Conservation (phyloP, 768 basidiomycete species). For the Leccinum incarnatum region DNA sequence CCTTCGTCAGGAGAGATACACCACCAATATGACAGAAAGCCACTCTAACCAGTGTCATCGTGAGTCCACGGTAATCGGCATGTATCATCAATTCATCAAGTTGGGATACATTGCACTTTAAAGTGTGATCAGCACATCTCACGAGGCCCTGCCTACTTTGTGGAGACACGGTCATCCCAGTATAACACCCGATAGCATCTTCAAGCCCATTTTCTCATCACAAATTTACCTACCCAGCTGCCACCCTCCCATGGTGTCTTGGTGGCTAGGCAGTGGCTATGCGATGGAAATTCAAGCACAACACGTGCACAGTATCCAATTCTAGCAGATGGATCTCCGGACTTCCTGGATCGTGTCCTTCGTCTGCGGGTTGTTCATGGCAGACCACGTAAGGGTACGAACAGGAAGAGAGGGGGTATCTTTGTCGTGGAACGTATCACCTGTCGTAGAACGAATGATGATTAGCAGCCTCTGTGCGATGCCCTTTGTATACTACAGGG, state of each 20-base stretch:
- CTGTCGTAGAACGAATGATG: conserved; percentile 35
- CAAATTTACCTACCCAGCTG: no score
- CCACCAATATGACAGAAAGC: no score
- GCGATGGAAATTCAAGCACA: no score
- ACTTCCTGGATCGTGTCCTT: background rate
- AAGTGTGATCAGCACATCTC: background rate
- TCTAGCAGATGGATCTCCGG: no score
- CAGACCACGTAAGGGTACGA: background rate
- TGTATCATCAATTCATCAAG: background rate
- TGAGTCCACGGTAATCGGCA: no score
- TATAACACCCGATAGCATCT: background rate
- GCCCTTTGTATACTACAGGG: conserved; percentile 18
- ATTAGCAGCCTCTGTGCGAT: conserved; percentile 34
- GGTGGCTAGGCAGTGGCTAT: no score
- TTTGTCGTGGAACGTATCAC: conserved; percentile 17
- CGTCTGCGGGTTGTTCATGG: background rate
- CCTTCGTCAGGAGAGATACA: no score
- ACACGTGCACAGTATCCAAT: no score
- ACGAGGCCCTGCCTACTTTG: no score
- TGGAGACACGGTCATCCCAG: background rate
- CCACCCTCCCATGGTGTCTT: no score
- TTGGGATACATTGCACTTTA: background rate
- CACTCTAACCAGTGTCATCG: no score
- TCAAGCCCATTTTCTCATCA: background rate
- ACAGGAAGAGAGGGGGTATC: background rate